Percentiles rank a stretch among this genome's conserved stretches.
These are phyloP conservation scores for Ophiognomonia clavigignenti-juglandacearum DNA, from an alignment of 2,329 filamentous ascomycete genomes.

Conservation along the genomic window DNA sequence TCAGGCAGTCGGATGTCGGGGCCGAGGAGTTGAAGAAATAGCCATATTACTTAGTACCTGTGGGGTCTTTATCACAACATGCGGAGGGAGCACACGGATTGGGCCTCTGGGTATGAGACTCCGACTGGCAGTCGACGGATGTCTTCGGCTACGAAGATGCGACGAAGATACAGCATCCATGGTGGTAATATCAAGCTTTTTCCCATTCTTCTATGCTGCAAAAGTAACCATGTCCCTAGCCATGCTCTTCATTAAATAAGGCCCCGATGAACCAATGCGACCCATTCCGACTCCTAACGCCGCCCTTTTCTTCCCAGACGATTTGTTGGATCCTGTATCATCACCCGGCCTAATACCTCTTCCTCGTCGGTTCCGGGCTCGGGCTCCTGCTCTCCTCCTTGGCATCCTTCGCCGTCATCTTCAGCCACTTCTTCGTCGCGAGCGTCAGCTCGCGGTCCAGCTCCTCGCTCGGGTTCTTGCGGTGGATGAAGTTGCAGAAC, in stretches of 20 bases:
- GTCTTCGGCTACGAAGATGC: too few relatives aligned
- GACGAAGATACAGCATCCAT: too few relatives aligned
- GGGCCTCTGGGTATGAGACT: too few relatives aligned
- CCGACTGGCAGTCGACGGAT: too few relatives aligned
- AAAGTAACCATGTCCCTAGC: background rate
- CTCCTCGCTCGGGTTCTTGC: conserved; percentile 88
- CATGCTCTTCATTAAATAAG: background rate
- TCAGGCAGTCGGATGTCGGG: conserved; percentile 31
- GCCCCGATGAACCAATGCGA: background rate
- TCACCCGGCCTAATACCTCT: conserved; percentile 50
- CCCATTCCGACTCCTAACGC: conserved; percentile 5
- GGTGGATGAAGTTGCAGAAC: conserved; percentile 99
- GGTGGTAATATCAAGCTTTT: too few relatives aligned
- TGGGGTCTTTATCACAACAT: too few relatives aligned
- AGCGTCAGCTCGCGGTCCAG: conserved; percentile 83
- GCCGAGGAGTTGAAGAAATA: too few relatives aligned
- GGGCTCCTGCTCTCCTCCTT: conserved; percentile 78
- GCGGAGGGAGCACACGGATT: too few relatives aligned
- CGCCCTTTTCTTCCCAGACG: background rate
- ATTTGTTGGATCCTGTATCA: background rate
- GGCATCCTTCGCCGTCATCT: conserved; percentile 75
- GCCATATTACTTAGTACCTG: too few relatives aligned
- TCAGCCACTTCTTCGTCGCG: conserved; percentile 94
- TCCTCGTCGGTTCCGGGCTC: conserved; percentile 76
- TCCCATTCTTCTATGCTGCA: background rate